Conservation (phyloP, 2,329 filamentous ascomycete genomes). For the Ascochyta koolunga region DNA sequence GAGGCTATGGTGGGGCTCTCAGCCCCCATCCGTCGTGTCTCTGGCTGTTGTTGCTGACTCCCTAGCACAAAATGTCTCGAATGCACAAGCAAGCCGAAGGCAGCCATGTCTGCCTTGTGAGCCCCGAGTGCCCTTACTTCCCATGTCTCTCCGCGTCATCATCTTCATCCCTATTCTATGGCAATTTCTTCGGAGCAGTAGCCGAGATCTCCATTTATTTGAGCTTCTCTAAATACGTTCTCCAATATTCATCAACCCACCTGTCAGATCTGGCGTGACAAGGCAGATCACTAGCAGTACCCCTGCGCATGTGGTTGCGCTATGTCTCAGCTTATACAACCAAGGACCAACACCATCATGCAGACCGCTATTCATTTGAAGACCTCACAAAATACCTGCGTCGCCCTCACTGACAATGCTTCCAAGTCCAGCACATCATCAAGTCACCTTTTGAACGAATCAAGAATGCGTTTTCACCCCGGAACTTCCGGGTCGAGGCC, state of each 20-base stretch:
- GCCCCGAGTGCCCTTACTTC: slow-evolving; percentile 4
- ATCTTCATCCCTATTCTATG: slow-evolving; percentile 8
- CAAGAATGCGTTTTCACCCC: slow-evolving; percentile 7
- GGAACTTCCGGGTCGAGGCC: slow-evolving; percentile 13
- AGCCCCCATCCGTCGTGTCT: slow-evolving; percentile 22
- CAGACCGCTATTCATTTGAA: slow-evolving; percentile 24
- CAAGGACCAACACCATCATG: slow-evolving; percentile 22
- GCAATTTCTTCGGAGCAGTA: slow-evolving; percentile 3
- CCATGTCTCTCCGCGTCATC: slow-evolving; percentile 10
- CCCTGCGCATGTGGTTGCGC: slow-evolving; percentile 16
- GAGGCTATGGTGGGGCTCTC: slow-evolving; percentile 15
- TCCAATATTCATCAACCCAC: slow-evolving; percentile 21
- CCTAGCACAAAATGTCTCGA: slow-evolving; percentile 10
- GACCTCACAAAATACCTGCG: slow-evolving; percentile 22
- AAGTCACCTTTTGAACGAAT: slow-evolving; percentile 1
- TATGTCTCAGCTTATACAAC: slow-evolving; percentile 28
- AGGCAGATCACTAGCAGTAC: slow-evolving; percentile 26
- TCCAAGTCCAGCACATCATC: slow-evolving; percentile 9
- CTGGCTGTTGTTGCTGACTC: slow-evolving; percentile 7
- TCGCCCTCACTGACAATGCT: slow-evolving; percentile 3
- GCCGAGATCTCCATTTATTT: slow-evolving; percentile 3
- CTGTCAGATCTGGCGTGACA: slow-evolving; percentile 19
- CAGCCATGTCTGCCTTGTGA: slow-evolving; percentile 13
- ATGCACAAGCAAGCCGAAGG: slow-evolving; percentile 13
- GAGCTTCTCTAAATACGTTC: slow-evolving; percentile 3